These are phyloP conservation scores for Musa schizocarpa DNA, from an alignment of 176 grass and related monocot species.

Conservation along the genomic window DNA sequence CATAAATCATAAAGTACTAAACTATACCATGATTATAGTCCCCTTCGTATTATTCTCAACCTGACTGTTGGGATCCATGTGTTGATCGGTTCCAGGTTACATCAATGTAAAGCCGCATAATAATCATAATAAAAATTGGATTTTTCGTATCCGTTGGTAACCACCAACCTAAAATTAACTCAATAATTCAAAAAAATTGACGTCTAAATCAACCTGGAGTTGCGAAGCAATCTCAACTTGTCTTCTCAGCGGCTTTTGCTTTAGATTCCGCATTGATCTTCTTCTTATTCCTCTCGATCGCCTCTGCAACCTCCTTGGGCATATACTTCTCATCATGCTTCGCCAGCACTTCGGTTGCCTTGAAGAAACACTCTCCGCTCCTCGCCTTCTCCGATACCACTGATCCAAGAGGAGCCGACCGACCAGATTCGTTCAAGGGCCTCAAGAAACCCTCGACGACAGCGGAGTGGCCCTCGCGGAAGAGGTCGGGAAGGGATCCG, in stretches of 20 bases:
- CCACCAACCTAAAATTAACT: not conserved
- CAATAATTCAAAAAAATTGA: not conserved
- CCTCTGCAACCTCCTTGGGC: conserved; percentile 95
- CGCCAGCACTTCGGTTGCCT: conserved; percentile 76
- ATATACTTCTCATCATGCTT: conserved; percentile 99
- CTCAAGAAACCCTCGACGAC: conserved; percentile 83
- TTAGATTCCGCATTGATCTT: conserved; percentile 32
- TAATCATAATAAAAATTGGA: not conserved
- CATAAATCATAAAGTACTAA: not conserved
- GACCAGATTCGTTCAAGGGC: conserved; percentile 35
- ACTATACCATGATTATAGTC: not conserved
- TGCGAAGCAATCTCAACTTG: not conserved
- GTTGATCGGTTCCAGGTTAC: not conserved
- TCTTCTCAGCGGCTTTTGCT: conserved; percentile 1
- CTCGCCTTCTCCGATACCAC: conserved; percentile 66
- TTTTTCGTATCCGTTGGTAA: not conserved
- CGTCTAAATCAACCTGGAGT: not conserved
- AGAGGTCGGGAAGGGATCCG: conserved; percentile 78
- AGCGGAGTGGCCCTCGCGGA: conserved; percentile 93
- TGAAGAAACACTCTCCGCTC: conserved; percentile 49
- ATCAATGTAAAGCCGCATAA: not conserved
- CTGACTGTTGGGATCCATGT: not conserved
- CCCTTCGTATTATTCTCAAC: not conserved
- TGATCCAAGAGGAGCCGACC: not conserved
- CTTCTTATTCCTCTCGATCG: conserved; percentile 89